phyloP scores from a whole-genome alignment of 1,284 basidiomycete genomes.

The Thelephora terrestris region DNA sequence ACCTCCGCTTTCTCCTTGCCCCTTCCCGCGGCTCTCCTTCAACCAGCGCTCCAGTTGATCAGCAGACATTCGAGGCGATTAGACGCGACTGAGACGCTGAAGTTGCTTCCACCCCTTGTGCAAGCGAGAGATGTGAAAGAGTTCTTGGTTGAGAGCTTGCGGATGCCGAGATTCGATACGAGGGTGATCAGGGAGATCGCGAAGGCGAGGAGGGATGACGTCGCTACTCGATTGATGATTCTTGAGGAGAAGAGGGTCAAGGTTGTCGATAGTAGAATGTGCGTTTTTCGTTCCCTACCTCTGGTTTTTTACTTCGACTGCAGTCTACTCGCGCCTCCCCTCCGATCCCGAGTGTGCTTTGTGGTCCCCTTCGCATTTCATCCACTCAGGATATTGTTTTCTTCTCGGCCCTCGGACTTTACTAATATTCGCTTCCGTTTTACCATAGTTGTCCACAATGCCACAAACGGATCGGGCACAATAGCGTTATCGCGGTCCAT shows the following conservation, averaged over 20 bases:
- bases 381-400: background rate
- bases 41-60: constrained; percentile 78
- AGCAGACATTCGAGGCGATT: constrained; percentile 74
- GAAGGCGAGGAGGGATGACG: constrained; percentile 63
- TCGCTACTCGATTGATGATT: constrained; percentile 61
- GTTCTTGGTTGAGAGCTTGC: constrained; percentile 72
- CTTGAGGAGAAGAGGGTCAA: constrained; percentile 80
- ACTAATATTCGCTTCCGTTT: background rate
- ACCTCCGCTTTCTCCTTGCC: constrained; percentile 4
- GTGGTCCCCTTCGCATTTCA: background rate
- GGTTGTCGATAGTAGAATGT: constrained; percentile 88
- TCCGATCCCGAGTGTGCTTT: constrained; percentile 1
- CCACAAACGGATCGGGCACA: constrained; percentile 84
- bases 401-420: background rate
- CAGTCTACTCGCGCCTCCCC: constrained; percentile 3
- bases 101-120: constrained; percentile 83
- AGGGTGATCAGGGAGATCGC: constrained; percentile 58
- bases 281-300: constrained; percentile 20
- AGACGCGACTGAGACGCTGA: constrained; percentile 71
- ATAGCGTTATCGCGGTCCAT: constrained; percentile 90
- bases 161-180: constrained; percentile 57
- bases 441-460: constrained; percentile 81
- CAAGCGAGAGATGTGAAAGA: constrained; percentile 68
- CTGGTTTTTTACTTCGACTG: constrained; percentile 1
- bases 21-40: constrained; percentile 38